Base-by-base conservation (phyloP, 2,329 filamentous ascomycete species). In the Juglanconis juglandina region DNA sequence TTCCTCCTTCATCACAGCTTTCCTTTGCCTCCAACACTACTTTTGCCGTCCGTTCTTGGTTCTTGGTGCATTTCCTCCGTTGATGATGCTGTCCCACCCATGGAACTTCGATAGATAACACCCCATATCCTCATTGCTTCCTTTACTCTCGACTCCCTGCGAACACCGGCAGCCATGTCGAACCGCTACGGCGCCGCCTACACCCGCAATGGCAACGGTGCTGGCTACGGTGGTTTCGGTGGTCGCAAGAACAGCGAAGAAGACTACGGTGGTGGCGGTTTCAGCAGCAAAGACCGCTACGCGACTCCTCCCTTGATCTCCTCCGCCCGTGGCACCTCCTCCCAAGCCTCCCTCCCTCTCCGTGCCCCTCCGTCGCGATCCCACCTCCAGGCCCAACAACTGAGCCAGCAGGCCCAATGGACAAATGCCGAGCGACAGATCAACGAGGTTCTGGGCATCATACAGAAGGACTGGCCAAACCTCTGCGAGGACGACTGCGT, bases 401-500 rank as follows among this genome's bases (percentile, higher is more conserved):
- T 63, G 46, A 61, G 41, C 41, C 66, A 61, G 56, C 63, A 64
- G 59, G 68, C 50, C 65, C 70, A 60, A 61, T 67, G 49, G 62
- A 78, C 81, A 48, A 82, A 75, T 65, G 81, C 82, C 57, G 82
- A 85, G 72, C 75, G 79, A 53, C 81, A 85, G 70, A 85, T 86
- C 61, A 75, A 76, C 53, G 79, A 85, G 67, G 85, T 96, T 2
- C 80, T 98, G 53, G 87, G 91, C 66, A 87, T 90, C 66, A 96
- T 99, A 69, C 88, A 93, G 71, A 79, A 84, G 60, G 92, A 96
- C 71, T 99, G 95, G 94, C 89, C 91, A 48, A 89, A 92, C 67
- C 95, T 99, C 90, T 91, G 90, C 65, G 84, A 90, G 68, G 88
- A 89, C 64, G 89, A 95, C 70, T 97, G 93, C 71, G 86, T 97